phyloP scores from a whole-genome alignment of 495 filamentous ascomycete species.

The Choiromyces venosus region DNA sequence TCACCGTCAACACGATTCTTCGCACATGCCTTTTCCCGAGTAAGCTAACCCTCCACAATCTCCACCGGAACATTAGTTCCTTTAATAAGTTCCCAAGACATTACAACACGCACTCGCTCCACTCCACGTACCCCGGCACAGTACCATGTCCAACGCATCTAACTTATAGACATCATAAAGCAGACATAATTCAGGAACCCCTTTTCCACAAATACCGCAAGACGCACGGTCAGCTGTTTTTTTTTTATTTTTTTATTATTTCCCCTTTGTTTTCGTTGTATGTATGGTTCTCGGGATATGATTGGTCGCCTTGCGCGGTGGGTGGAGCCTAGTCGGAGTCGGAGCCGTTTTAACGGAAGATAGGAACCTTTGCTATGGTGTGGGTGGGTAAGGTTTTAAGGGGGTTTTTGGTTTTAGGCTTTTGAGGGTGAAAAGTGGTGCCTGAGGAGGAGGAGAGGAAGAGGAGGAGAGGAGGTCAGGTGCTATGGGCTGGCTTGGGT shows the following conservation, averaged over 20 bases:
- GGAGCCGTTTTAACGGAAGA: background rate
- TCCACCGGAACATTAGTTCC: background rate
- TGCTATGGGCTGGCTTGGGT: background rate
- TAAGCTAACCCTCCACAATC: background rate
- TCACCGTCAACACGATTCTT: background rate
- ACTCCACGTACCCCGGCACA: too few species aligned
- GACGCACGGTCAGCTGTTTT: too few species aligned
- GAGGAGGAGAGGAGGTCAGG: background rate
- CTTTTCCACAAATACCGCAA: too few species aligned
- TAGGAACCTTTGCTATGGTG: too few species aligned
- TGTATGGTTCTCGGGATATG: background rate
- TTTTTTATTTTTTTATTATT: too few species aligned
- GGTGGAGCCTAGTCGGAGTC: background rate
- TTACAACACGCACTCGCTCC: too few species aligned
- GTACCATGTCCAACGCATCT: too few species aligned
- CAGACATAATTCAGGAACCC: too few species aligned
- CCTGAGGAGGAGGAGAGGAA: background rate
- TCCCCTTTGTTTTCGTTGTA: background rate
- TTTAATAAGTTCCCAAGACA: background rate
- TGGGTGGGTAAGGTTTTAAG: background rate
- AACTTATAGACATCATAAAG: too few species aligned
- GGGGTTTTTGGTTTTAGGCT: background rate
- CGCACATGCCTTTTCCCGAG: background rate
- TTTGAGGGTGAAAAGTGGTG: background rate
- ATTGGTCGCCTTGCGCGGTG: too few species aligned